phyloP scores from a whole-genome alignment of 1,284 basidiomycete species.

The Singerocomus inundabilis region DNA sequence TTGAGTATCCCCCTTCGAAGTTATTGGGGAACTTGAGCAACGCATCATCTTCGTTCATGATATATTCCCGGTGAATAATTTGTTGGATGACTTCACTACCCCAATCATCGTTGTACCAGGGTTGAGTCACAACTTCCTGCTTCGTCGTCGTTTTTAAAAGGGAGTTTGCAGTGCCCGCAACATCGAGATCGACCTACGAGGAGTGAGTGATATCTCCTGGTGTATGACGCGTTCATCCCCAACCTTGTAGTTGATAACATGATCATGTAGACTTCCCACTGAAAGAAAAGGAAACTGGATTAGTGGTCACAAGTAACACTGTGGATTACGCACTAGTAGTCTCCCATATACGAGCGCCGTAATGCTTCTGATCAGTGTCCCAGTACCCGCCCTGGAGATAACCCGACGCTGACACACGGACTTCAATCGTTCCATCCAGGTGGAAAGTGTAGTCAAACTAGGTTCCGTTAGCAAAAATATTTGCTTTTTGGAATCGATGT shows the following conservation, averaged over 20 bases:
- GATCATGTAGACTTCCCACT: slow-evolving; percentile 71
- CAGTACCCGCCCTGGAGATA: slow-evolving; percentile 66
- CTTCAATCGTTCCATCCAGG: slow-evolving; percentile 65
- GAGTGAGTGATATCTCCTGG: slow-evolving; percentile 9
- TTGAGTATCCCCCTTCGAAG: slow-evolving; percentile 52
- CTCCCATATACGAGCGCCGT: slow-evolving; percentile 56
- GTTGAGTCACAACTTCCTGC: slow-evolving; percentile 47
- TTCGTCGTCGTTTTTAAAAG: slow-evolving; percentile 49
- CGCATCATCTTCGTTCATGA: slow-evolving; percentile 58
- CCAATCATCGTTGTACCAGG: slow-evolving; percentile 67
- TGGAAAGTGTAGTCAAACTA: slow-evolving; percentile 68
- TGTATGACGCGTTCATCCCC: neutral
- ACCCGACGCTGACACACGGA: slow-evolving; percentile 62
- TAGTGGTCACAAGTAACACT: neutral
- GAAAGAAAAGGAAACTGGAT: neutral
- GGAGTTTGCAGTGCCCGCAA: slow-evolving; percentile 59
- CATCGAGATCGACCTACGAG: slow-evolving; percentile 51
- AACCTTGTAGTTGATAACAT: slow-evolving; percentile 65
- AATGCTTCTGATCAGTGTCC: slow-evolving; percentile 47
- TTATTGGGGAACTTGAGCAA: slow-evolving; percentile 53
- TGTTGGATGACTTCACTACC: slow-evolving; percentile 53
- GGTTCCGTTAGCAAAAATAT: slow-evolving; percentile 9
- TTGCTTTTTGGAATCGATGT: neutral
- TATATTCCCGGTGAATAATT: slow-evolving; percentile 47
- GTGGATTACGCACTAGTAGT: slow-evolving; percentile 44